Base-by-base conservation (phyloP, 2,329 filamentous ascomycete genomes). In the Cladophialophora carrionii region DNA sequence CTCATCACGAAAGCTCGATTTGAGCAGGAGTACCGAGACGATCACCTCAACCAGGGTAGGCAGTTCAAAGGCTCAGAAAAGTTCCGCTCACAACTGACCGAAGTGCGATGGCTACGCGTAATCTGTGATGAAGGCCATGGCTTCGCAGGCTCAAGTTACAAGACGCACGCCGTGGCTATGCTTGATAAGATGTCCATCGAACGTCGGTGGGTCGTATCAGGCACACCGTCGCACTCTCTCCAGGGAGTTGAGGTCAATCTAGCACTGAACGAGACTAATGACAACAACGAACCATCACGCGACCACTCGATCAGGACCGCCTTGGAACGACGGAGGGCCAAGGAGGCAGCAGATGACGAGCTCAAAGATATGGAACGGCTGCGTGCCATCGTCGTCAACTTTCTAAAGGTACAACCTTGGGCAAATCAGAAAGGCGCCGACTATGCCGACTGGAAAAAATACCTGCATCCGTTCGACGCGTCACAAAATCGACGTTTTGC, bases 91-190 rank as follows among this genome's bases (percentile, higher is more conserved):
- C 85, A 89, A 0, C 77, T 97, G 20, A 86, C 87, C 46, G 77
- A 85, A 7, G 77, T 97, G 3, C 92, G 91, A 71, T 96, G 94
- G 84, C 88, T 96, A 72, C 85, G 94, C 1, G 88, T 96, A 54
- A 93, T 98, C 53, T 89, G 96, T 20, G 94, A 98, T 69, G 94
- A 97, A 81, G 94, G 94, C 0, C 92, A 97, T 74, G 90, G 85
- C 65, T 88, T 96, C 64, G 91, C 91, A 0, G 89, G 90, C 43
- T 85, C 85, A 5, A 79, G 80, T 9, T 81, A 80, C 58, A 86
- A 82, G 70, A 91, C 87, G 1, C 84, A 81, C 53, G 84, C 86
- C 34, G 80, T 85, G 4, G 74, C 82, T 17, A 79, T 88, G 8
- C 78, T 86, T 4, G 78, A 83, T 41, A 78, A 82, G 57, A 80